phyloP scores from a whole-genome alignment of 202 grass and related monocot species.

The Bolboschoenoplectus hybrid region DNA sequence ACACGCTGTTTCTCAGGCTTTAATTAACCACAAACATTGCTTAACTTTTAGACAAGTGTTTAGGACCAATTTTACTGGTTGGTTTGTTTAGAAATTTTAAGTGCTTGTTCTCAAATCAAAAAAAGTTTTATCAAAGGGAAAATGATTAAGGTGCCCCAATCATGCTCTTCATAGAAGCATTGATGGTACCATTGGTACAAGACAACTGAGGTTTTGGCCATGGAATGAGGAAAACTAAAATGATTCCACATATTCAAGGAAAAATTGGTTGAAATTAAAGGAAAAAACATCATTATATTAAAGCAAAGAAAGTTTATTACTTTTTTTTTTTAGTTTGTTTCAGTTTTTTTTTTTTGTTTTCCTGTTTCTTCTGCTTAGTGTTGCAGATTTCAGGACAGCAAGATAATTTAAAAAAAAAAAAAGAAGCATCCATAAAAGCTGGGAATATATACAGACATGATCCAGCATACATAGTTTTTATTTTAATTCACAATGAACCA shows the following conservation, averaged over 20 bases:
- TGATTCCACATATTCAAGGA: not conserved
- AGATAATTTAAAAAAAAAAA: not conserved
- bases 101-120: not conserved
- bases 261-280: not conserved
- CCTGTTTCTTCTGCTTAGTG: constrained; percentile 13
- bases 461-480: constrained; percentile 19
- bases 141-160: not conserved
- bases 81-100: not conserved
- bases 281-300: not conserved
- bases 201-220: not conserved
- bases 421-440: not conserved
- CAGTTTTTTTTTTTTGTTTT: constrained; percentile 7
- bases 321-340: constrained; percentile 19
- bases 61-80: not conserved
- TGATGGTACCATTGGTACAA: not conserved
- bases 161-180: not conserved
- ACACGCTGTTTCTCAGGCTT: constrained; percentile 3
- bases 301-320: constrained; percentile 9
- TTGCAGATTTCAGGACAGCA: not conserved
- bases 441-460: constrained; percentile 28
- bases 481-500: constrained; percentile 26
- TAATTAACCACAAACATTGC: constrained; percentile 13
- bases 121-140: not conserved
- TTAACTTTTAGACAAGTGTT: constrained; percentile 9
- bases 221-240: not conserved